Conservation (phyloP, 116 monocot genomes). For the Cymodocea nodosa region DNA sequence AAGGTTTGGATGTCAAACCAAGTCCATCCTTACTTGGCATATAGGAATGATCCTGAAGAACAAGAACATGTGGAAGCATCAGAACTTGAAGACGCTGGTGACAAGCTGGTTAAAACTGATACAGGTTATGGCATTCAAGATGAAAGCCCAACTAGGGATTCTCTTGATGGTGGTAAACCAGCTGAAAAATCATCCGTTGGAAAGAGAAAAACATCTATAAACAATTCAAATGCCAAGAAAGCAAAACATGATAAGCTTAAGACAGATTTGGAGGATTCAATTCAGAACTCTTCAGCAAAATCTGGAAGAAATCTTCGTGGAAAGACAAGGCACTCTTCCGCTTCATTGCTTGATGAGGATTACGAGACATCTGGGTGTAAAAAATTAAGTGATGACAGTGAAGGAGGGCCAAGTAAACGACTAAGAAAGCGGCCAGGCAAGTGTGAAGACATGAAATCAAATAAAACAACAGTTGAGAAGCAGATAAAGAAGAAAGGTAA, state of each 20-base stretch:
- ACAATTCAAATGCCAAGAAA: constrained; percentile 26
- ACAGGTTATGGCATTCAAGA: background rate
- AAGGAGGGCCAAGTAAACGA: constrained; percentile 30
- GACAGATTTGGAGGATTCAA: constrained; percentile 3
- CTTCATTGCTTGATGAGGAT: background rate
- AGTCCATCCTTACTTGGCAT: constrained; percentile 69
- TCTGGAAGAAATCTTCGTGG: constrained; percentile 22
- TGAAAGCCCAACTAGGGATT: background rate
- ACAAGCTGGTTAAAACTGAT: constrained; percentile 15
- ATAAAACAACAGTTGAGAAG: constrained; percentile 19
- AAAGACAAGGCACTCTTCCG: constrained; percentile 1
- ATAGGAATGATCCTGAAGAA: constrained; percentile 15
- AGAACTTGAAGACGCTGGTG: background rate
- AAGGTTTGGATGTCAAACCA: constrained; percentile 93
- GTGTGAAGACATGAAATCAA: constrained; percentile 11
- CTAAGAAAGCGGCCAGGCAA: constrained; percentile 19
- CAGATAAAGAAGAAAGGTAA: constrained; percentile 31
- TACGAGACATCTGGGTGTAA: background rate
- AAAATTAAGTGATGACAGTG: constrained; percentile 24
- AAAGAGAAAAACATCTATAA: constrained; percentile 35
- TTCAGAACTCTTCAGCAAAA: constrained; percentile 10
- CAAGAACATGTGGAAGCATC: constrained; percentile 15
- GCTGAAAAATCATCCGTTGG: constrained; percentile 17
- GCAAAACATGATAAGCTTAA: background rate
- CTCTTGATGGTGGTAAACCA: constrained; percentile 2